A percentile compares a stretch with the other conserved stretches of the same genome.
phyloP scores from a whole-genome alignment of 2,329 filamentous ascomycete species.

The Hypoxylon sp. region DNA sequence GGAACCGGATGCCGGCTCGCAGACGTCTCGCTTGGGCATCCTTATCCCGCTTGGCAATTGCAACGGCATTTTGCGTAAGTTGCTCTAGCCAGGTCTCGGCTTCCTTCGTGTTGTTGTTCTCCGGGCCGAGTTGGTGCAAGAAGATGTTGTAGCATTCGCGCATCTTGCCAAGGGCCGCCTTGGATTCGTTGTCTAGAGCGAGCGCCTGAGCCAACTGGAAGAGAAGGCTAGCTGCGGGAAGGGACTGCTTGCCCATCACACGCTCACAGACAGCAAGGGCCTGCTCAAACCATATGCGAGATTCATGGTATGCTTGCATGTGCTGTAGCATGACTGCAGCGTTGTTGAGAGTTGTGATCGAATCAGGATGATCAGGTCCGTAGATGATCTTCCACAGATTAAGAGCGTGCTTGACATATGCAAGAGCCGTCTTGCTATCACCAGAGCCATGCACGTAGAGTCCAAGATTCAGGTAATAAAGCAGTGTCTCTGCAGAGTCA shows the following conservation, averaged over 20 bases:
- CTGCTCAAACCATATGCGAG: constrained; percentile 95
- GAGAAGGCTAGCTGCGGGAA: constrained; percentile 93
- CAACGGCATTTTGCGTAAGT: constrained; percentile 94
- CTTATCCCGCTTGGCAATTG: constrained; percentile 93
- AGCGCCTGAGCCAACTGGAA: constrained; percentile 98
- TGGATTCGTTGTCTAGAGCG: constrained; percentile 94
- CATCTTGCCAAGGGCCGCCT: constrained; percentile 92
- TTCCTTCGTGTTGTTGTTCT: constrained; percentile 98
- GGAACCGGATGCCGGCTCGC: constrained; percentile 78
- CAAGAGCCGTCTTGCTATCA: constrained; percentile 88
- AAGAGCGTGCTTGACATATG: constrained; percentile 92
- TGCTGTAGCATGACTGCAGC: constrained; percentile 98
- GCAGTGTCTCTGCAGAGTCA: constrained; percentile 92
- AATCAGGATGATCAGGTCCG: constrained; percentile 92
- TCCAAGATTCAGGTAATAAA: constrained; percentile 96
- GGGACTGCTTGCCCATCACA: constrained; percentile 88
- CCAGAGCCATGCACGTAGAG: constrained; percentile 93
- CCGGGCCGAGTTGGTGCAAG: constrained; percentile 84
- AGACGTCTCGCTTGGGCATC: constrained; percentile 83
- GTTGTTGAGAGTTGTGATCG: constrained; percentile 98
- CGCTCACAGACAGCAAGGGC: constrained; percentile 90
- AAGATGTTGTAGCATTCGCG: constrained; percentile 98
- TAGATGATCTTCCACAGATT: constrained; percentile 98
- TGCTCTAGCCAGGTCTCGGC: constrained; percentile 97
- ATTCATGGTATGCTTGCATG: constrained; percentile 94